Evolutionary conservation across 2,329 filamentous ascomycete species (phyloP).

Genomic region (Teratosphaeria gauchensis): DNA sequence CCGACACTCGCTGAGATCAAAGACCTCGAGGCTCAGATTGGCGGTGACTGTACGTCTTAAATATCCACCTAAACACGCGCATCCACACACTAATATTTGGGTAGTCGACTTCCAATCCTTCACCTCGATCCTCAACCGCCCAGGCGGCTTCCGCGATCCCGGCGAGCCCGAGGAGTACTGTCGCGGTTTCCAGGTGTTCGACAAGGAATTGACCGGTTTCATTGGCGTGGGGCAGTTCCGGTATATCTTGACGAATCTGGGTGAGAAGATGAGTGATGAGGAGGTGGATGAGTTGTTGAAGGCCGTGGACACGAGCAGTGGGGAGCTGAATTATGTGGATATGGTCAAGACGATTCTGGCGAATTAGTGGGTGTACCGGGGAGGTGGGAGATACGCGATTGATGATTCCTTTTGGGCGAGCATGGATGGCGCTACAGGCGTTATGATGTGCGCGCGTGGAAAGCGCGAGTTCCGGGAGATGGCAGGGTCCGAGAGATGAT

Average conservation of each 20-base stretch:
- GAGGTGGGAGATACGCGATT: not conserved
- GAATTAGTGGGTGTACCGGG: slow-evolving; percentile 16
- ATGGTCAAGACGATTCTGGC: slow-evolving; percentile 33
- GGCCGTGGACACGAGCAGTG: slow-evolving; percentile 89
- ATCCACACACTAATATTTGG: not conserved
- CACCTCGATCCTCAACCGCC: slow-evolving; percentile 90
- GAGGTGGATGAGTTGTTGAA: slow-evolving; percentile 98
- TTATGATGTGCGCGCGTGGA: not conserved
- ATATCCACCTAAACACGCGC: not conserved
- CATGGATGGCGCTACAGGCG: not conserved
- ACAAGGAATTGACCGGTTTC: slow-evolving; percentile 97
- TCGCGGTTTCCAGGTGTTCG: slow-evolving; percentile 97
- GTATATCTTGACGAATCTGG: slow-evolving; percentile 93
- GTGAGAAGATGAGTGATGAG: slow-evolving; percentile 98
- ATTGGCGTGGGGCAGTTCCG: slow-evolving; percentile 96
- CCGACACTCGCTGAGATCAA: slow-evolving; percentile 87
- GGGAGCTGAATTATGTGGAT: slow-evolving; percentile 92
- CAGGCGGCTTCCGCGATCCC: slow-evolving; percentile 94
- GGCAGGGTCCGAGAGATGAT: not conserved
- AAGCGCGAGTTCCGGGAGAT: not conserved
- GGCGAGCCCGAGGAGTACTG: slow-evolving; percentile 98
- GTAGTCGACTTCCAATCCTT: slow-evolving; percentile 97
- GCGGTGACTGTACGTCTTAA: slow-evolving; percentile 64
- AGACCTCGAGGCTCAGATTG: slow-evolving; percentile 83
- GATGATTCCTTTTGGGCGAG: not conserved